Evolutionary conservation across 352 stramenopile genomes (phyloP).

Genomic region (Pythium graminicola): DNA sequence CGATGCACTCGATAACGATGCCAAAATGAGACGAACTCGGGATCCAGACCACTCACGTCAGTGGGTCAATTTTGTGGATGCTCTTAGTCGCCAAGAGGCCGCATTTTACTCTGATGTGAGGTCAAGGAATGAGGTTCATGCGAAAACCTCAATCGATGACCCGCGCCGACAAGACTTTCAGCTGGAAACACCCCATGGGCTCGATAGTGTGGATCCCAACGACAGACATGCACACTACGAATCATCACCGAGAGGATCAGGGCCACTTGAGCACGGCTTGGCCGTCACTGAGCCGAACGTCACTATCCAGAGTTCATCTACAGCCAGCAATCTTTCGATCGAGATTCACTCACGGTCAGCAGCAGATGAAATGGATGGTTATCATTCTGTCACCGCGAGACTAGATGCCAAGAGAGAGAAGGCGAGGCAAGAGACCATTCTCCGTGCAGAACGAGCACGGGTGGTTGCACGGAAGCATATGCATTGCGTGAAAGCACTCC

Average conservation of each 20-base stretch:
- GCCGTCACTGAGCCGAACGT: too few relatives aligned
- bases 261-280: too few relatives aligned
- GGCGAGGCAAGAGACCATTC: slow-evolving; percentile 27
- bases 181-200: background rate
- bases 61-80: slow-evolving; percentile 11
- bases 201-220: background rate
- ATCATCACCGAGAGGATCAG: too few relatives aligned
- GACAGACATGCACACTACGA: too few relatives aligned
- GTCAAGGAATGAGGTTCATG: background rate
- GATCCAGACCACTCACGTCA: background rate
- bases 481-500: slow-evolving; percentile 39
- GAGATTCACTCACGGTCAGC: background rate
- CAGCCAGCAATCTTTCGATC: background rate
- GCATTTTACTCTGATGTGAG: slow-evolving; percentile 5
- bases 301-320: background rate
- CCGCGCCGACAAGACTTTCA: background rate
- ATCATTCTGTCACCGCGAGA: slow-evolving; percentile 10
- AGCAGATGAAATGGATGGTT: slow-evolving; percentile 7
- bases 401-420: slow-evolving; percentile 18
- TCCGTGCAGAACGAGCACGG: slow-evolving; percentile 38
- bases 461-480: slow-evolving; percentile 43
- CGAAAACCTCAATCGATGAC: background rate
- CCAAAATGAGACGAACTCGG: background rate
- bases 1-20: background rate
- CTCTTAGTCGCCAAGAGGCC: slow-evolving; percentile 11